Conservation (phyloP, 148 eudicot species). For the Tetragonia tetragonoides region DNA sequence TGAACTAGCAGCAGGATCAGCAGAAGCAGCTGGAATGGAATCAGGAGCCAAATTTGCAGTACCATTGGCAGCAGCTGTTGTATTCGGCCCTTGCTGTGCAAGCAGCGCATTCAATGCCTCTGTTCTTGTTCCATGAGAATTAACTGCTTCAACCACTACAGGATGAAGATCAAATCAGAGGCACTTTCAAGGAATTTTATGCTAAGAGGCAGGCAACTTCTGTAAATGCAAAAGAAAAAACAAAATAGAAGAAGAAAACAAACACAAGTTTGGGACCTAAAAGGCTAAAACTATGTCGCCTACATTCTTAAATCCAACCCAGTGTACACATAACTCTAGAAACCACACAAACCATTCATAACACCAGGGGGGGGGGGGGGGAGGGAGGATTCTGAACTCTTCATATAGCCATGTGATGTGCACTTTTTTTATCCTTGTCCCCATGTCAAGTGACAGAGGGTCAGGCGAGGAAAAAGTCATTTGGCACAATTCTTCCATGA, state of each 20-base stretch:
- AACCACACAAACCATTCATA: no score
- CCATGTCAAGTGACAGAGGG: no score
- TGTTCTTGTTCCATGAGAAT: constrained; percentile 37
- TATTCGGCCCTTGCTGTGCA: constrained; percentile 17
- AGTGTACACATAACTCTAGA: no score
- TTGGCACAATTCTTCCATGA: neutral
- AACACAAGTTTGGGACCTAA: no score
- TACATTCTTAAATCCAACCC: no score
- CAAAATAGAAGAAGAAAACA: no score
- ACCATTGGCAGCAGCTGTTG: constrained; percentile 19
- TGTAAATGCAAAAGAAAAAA: neutral
- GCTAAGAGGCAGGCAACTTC: neutral
- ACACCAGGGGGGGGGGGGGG: no score
- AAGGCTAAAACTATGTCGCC: no score
- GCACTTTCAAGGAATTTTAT: neutral
- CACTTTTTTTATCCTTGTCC: neutral
- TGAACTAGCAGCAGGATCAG: constrained; percentile 11
- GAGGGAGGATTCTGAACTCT: no score
- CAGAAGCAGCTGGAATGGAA: neutral
- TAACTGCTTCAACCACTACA: constrained; percentile 52
- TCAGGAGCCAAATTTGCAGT: no score
- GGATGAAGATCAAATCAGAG: neutral
- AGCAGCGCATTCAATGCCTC: constrained; percentile 51
- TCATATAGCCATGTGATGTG: no score
- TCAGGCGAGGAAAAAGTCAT: no score